Conservation (phyloP, 441 rosid genomes). For the Populus hybrid region DNA sequence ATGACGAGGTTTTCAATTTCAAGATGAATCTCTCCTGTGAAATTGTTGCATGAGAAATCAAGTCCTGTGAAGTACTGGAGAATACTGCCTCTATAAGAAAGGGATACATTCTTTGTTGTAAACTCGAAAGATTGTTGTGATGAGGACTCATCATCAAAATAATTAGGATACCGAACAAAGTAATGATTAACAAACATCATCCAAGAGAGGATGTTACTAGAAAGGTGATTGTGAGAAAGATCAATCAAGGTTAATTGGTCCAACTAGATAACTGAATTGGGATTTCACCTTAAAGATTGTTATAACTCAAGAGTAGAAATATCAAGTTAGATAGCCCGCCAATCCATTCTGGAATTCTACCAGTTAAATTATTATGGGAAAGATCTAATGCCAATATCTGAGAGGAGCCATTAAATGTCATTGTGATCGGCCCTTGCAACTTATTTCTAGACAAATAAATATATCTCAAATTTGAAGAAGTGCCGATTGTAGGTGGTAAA, state of each 20-base stretch:
- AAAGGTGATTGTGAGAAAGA: slow-evolving; percentile 10
- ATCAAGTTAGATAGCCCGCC: background rate
- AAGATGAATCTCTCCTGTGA: too few species aligned
- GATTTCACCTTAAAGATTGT: slow-evolving; percentile 4
- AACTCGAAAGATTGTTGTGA: too few species aligned
- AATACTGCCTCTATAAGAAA: too few species aligned
- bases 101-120: too few species aligned
- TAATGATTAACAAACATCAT: background rate
- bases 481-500: too few species aligned
- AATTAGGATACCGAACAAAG: background rate
- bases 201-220: background rate
- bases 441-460: too few species aligned
- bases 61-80: too few species aligned
- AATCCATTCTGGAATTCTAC: background rate
- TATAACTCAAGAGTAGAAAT: background rate
- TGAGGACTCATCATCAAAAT: too few species aligned
- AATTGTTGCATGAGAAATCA: too few species aligned
- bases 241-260: background rate
- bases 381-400: background rate
- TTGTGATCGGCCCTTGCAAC: too few species aligned
- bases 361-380: background rate
- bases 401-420: background rate
- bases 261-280: background rate
- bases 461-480: too few species aligned
- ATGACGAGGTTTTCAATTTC: too few species aligned